Evolutionary conservation across 306 rosid species (phyloP), one percentile per base, ranked within the genome.

Genomic region (Trifolium dubium): DNA sequence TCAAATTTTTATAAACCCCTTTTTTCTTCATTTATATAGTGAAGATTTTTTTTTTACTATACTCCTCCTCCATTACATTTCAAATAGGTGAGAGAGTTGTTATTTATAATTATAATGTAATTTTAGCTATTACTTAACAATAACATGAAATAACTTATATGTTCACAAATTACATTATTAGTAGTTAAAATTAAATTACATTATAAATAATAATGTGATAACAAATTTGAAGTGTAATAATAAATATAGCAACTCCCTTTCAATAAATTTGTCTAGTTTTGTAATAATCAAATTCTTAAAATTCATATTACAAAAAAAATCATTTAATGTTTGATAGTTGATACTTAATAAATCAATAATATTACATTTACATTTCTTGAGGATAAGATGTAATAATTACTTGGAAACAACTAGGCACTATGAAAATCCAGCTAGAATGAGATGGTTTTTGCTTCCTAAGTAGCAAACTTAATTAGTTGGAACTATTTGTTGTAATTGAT

Each of bases 371-470:
- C 54, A 69, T 75, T 68, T 34, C 29, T 8, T 61, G 35, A 15
- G 34, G 32, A 3, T 55, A 72, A 67, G 17, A 23, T 54, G 41
- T 14, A 55, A 32, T 14, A 55, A 32, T 31, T 70, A 30, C 54
- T 28, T 8, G 76, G 43, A 12, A 56, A 44, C 67, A 79, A 79
- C 67, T 74, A 34, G 56, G 67, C 3, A 64, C 53, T 10, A 70
- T 2, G 18, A 40, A 69, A 43, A 29, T 56, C 71, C 83, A 79
- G 86, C 81, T 79, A 75, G 76, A 60, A 75, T 83, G 81, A 79
- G 83, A 73, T 83, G 86, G 75, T 49, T 65, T 75, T 70, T 49
- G 63, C 30, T 37, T 49, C 2, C 40, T 13, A 19, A 34, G 14
- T 4, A 63, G 17, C 46, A 17, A 64, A 30, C 34, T 80, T 19